A percentile compares a stretch with the other conserved stretches of the same genome.
Conservation (phyloP, 768 basidiomycete genomes). For the Suillus clintonianus region DNA sequence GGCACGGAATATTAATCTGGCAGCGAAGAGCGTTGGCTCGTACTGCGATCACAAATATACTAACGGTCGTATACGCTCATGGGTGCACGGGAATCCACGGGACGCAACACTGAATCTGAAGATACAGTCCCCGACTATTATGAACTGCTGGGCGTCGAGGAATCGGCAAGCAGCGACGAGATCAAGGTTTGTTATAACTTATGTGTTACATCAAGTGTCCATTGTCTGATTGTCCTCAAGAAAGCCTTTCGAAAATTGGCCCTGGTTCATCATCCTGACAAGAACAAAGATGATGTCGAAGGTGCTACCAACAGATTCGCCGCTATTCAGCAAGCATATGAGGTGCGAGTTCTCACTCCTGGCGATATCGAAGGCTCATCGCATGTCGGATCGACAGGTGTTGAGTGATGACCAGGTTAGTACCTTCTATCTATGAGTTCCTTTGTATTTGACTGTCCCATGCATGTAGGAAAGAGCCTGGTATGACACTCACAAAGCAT, state of each 20-base stretch:
- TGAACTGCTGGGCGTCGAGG: constrained; percentile 75
- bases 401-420: constrained; percentile 93
- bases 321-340: constrained; percentile 91
- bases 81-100: constrained; percentile 71
- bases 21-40: not conserved
- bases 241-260: constrained; percentile 84
- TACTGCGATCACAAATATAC: not conserved
- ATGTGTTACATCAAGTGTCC: constrained; percentile 6
- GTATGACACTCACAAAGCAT: constrained; percentile 93
- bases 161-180: constrained; percentile 82
- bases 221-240: constrained; percentile 38
- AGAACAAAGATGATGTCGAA: constrained; percentile 82
- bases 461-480: constrained; percentile 90
- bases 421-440: constrained; percentile 7
- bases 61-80: constrained; percentile 36
- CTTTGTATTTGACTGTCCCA: not conserved
- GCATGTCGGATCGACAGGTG: constrained; percentile 48
- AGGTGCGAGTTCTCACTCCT: constrained; percentile 49
- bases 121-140: constrained; percentile 68
- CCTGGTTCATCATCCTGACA: constrained; percentile 84
- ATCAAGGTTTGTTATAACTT: constrained; percentile 63
- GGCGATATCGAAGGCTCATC: not conserved
- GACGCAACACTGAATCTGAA: constrained; percentile 31
- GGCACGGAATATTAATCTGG: not conserved
- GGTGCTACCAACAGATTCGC: constrained; percentile 88